phyloP scores from a whole-genome alignment of 176 grass and related monocot genomes.

The Oryza longistaminata region DNA sequence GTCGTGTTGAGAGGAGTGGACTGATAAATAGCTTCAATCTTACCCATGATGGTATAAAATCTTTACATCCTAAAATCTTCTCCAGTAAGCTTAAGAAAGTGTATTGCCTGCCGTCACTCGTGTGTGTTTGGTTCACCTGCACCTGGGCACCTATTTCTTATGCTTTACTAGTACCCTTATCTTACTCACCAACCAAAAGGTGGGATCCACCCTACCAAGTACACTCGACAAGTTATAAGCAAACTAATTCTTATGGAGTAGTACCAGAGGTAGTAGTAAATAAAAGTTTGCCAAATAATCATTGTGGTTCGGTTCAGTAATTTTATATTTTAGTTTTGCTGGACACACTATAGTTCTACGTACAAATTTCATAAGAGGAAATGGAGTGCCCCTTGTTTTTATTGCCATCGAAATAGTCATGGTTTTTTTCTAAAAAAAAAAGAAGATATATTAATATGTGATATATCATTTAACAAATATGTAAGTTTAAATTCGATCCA shows the following conservation, averaged over 20 bases:
- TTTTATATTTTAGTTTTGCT: not conserved
- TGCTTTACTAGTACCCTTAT: constrained; percentile 3
- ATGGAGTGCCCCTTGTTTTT: too few relatives aligned
- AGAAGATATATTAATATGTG: too few relatives aligned
- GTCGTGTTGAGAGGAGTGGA: not conserved
- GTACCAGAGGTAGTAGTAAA: not conserved
- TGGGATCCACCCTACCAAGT: constrained; percentile 18
- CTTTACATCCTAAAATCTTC: not conserved
- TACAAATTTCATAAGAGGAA: too few relatives aligned
- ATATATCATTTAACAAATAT: too few relatives aligned
- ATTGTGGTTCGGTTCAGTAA: not conserved
- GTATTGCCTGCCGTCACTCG: not conserved
- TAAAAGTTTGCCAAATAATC: not conserved
- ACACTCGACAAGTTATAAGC: not conserved
- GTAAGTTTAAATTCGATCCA: too few relatives aligned
- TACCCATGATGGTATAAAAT: not conserved
- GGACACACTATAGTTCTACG: too few relatives aligned
- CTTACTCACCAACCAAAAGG: constrained; percentile 19
- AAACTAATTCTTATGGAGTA: not conserved
- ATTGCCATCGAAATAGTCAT: too few relatives aligned
- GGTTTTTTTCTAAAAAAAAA: too few relatives aligned
- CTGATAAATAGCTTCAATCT: not conserved
- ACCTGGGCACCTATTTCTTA: constrained; percentile 1
- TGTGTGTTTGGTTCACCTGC: constrained; percentile 21
- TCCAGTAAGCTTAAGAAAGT: not conserved